Percentiles rank a stretch among this genome's conserved stretches.
Conservation (phyloP, 73 alveolate genomes). For the Paramecium octaurelia region DNA sequence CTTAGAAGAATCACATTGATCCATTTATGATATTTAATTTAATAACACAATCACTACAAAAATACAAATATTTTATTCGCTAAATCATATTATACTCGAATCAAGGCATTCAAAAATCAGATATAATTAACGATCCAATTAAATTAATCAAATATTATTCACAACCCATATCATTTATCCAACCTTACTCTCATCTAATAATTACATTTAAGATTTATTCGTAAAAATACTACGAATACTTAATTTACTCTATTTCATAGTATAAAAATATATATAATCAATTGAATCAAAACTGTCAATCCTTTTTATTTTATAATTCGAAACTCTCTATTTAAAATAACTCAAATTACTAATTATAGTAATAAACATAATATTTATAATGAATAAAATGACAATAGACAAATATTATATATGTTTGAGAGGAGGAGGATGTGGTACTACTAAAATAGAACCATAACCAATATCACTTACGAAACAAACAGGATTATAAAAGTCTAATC, state of each 20-base stretch:
- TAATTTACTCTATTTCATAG: no score
- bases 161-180: background rate
- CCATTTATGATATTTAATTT: background rate
- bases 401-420: background rate
- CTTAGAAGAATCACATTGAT: background rate
- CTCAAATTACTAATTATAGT: background rate
- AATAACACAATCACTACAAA: background rate
- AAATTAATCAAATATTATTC: background rate
- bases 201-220: background rate
- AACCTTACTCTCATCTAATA: background rate
- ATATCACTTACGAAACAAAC: background rate
- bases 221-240: background rate
- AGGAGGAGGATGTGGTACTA: background rate
- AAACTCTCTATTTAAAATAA: background rate
- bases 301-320: background rate
- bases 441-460: background rate
- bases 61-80: background rate
- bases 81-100: background rate
- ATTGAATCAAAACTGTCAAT: background rate
- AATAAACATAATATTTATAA: background rate
- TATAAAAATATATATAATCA: no score
- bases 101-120: background rate
- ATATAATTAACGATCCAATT: background rate
- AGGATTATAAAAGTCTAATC: background rate
- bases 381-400: background rate